Base-by-base conservation (phyloP, 2,329 filamentous ascomycete genomes). In the Calonectria pseudoreteaudii region DNA sequence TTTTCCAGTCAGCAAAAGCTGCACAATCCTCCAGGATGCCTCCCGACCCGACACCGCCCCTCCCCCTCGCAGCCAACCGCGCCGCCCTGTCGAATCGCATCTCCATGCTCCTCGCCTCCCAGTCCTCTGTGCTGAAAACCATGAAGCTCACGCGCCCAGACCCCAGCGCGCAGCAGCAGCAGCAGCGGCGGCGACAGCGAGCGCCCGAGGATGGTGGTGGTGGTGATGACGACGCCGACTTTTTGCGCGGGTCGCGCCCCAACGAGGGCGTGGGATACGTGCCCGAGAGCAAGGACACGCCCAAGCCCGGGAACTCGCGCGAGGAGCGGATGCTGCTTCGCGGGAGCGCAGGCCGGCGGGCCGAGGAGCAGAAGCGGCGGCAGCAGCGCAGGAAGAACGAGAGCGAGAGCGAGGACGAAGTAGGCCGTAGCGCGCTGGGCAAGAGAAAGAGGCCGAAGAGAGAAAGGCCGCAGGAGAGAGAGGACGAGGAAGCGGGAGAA, bases 211-310 rank as follows among this genome's bases (percentile, higher is more conserved):
- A 44, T 68, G 30, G 8, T 8, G 8, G 8, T 8, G 8, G 8
- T 8, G 30, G 8, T 8, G 74, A 76, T 30, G 76, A 77, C 64
- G 80, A 81, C 23, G 78, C 82, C 30, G 81, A 83, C 67, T 65
- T 82, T 36, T 74, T 77, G 11, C 75, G 75, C 5, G 74, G 66
- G 14, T 38, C 76, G 34, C 75, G 77, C 47, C 81, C 81, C 47
- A 87, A 87, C 77, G 82, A 84, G 30, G 87, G 87, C 44, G 76
- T 88, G 13, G 87, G 87, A 11, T 87, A 85, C 78, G 79, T 82
- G 13, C 77, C 83, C 3, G 76, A 82, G 9, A 70, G 67, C 9
- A 80, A 79, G 20, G 67, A 78, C 31, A 68, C 78, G 13, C 70
- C 78, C 47, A 78, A 77, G 34, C 75, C 79, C 38, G 78, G 77